Evolutionary conservation across 768 basidiomycete species (phyloP).

Genomic region (Kwoniella sp.): DNA sequence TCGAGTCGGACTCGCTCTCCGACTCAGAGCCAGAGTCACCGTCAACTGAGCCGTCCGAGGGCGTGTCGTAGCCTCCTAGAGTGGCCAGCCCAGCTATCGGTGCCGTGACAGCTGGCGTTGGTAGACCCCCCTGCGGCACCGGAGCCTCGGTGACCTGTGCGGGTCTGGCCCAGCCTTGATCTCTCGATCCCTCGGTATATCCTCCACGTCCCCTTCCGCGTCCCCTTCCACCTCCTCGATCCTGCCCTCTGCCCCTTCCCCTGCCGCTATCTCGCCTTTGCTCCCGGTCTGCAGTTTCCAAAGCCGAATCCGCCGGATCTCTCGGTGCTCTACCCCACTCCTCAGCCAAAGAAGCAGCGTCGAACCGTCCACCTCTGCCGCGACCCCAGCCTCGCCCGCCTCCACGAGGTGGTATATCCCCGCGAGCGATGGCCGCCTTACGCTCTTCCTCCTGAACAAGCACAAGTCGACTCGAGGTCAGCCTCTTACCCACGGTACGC

Average conservation of each 20-base stretch:
- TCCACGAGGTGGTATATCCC: constrained; percentile 54
- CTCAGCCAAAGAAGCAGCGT: constrained; percentile 18
- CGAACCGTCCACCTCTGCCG: constrained; percentile 2
- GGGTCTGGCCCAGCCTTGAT: constrained; percentile 3
- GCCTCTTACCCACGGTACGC: too few species aligned
- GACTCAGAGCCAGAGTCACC: constrained; percentile 39
- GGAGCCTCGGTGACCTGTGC: background rate
- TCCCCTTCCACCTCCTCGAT: constrained; percentile 38
- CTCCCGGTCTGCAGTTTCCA: background rate
- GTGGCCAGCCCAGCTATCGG: constrained; percentile 40
- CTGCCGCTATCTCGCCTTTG: background rate
- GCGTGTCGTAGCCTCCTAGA: constrained; percentile 34
- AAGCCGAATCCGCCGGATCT: background rate
- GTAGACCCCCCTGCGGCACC: background rate
- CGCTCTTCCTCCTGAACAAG: constrained; percentile 59
- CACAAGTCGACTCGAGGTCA: background rate
- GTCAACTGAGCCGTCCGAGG: constrained; percentile 6
- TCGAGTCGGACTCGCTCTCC: constrained; percentile 32
- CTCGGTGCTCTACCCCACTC: constrained; percentile 17
- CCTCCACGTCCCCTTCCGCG: constrained; percentile 40
- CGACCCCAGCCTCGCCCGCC: constrained; percentile 1
- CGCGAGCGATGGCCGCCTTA: constrained; percentile 73
- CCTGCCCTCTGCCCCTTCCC: constrained; percentile 25
- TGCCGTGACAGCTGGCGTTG: background rate
- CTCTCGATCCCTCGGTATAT: background rate